These are phyloP conservation scores for Xylariomycetidae sp. DNA, from an alignment of 2,329 filamentous ascomycete genomes.

Conservation along the genomic window DNA sequence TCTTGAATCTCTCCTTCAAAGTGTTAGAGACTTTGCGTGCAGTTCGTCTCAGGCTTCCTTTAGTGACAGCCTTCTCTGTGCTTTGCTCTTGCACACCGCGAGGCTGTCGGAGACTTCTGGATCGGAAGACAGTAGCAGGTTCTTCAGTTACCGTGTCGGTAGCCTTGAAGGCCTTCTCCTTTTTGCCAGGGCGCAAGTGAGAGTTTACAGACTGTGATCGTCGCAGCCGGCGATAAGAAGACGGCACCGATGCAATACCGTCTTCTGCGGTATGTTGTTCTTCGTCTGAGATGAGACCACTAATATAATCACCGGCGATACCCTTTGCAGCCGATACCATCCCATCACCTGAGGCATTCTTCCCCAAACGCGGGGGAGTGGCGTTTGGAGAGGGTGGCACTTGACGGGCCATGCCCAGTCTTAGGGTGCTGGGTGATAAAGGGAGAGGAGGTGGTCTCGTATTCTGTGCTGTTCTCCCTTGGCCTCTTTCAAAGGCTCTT, in stretches of 20 bases:
- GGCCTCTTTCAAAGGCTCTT: constrained; percentile 31
- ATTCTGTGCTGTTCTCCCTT: constrained; percentile 2
- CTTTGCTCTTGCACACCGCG: constrained; percentile 6
- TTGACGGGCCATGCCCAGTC: constrained; percentile 1
- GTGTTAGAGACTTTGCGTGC: constrained; percentile 57
- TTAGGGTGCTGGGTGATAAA: constrained; percentile 2
- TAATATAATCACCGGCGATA: constrained; percentile 30
- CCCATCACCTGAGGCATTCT: constrained; percentile 17
- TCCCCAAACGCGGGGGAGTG: no score
- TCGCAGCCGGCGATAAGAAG: constrained; percentile 43
- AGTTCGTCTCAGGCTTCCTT: constrained; percentile 39
- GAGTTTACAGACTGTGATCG: constrained; percentile 53
- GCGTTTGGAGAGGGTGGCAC: constrained; percentile 5
- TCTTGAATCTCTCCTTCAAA: constrained; percentile 56
- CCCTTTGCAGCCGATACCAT: constrained; percentile 24
- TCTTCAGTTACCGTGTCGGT: constrained; percentile 4
- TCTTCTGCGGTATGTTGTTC: constrained; percentile 43
- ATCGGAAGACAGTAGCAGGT: no score
- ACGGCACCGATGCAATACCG: constrained; percentile 39
- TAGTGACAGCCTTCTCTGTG: constrained; percentile 13
- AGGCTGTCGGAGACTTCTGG: constrained; percentile 7
- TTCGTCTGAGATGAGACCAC: constrained; percentile 31
- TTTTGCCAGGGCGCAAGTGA: no score
- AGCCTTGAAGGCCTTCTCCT: constrained; percentile 31
- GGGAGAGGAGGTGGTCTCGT: constrained; percentile 2